A percentile compares a stretch with the other conserved stretches of the same genome.
Conservation (phyloP, 495 filamentous ascomycete genomes). For the Tuber magnatum region DNA sequence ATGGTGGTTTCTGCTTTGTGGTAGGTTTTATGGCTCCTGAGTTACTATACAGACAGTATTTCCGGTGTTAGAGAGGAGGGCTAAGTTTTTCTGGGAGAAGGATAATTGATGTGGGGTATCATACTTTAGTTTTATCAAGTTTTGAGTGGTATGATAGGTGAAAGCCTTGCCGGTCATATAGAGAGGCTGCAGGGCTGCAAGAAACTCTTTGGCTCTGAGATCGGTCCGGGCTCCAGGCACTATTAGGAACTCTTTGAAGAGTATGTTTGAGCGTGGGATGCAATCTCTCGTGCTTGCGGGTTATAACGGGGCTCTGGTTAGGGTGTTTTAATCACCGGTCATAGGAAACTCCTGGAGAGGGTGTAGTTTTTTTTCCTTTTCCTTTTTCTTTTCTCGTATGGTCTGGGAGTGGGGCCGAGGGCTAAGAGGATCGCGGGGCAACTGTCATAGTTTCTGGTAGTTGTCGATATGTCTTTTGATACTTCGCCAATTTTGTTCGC, state of each 20-base stretch:
- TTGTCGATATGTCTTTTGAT: not conserved
- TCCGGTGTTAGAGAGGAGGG: not conserved
- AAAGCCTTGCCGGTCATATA: not conserved
- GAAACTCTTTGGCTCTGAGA: not conserved
- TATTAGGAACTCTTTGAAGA: not conserved
- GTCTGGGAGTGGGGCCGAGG: not conserved
- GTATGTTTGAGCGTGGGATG: not conserved
- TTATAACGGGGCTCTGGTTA: not conserved
- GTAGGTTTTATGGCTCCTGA: not conserved
- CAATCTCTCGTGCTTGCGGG: not conserved
- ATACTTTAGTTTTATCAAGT: not conserved
- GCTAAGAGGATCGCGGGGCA: not conserved
- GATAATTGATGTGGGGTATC: not conserved
- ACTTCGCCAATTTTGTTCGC: not conserved
- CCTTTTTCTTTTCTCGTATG: too few relatives aligned
- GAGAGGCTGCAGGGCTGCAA: not conserved
- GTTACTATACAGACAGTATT: not conserved
- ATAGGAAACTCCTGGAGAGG: not conserved
- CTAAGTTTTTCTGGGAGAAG: not conserved
- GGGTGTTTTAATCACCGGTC: not conserved
- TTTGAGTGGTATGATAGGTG: not conserved
- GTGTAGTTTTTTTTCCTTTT: not conserved
- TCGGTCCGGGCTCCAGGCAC: not conserved
- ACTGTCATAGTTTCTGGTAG: not conserved
- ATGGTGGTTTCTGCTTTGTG: not conserved